Base-by-base conservation (phyloP, 1,284 basidiomycete species). In the Ustilago bromivora region DNA sequence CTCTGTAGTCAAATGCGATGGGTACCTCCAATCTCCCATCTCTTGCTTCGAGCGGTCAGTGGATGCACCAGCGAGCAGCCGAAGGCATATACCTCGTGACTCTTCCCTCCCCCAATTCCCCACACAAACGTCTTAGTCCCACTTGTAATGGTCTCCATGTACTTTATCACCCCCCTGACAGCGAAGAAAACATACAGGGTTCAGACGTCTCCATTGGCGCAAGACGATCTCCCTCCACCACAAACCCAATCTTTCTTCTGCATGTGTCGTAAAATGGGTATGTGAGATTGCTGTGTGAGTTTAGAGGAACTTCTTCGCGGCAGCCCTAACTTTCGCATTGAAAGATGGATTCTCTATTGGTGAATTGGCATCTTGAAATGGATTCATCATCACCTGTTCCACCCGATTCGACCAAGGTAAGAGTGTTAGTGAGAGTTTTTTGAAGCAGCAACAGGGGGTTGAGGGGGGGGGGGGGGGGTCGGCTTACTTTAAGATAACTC, bases 261-360 rank as follows among this genome's bases (percentile, higher is more conserved):
- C 17, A 17, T 41, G 11, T 56, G 46, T 55, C 23, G 34, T 47
- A 46, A 23, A 17, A 28, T 7, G 66, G 56, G 47, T 51, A 57
- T 60, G 23, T 28, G 28, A 59, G 19, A 53, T 41, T 56, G 60
- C 38, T 11, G 11, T 35, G 10, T 23, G n/a, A 15, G 36, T 17
- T 47, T 76, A 85, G 47, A 85, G 56, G 60, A 81, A 81, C 63
- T 81, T 82, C 12, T 78, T 71, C 0, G 84, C 84, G 54, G 81
- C 83, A 6, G 78, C 74, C 19, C 78, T 52, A 4, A 85, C 69
- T 8, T 74, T 72, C 13, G 68, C 60, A 36, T 85, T 83, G 55
- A 85, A 85, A 9, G 76, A 51, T 4, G 76, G 13, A 13, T 75
- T 80, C 5, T 59, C 43, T 56, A 85, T 85, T 19, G 83, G 81